A percentile compares a stretch with the other conserved stretches of the same genome.
Evolutionary conservation across 2,329 filamentous ascomycete genomes (phyloP).

Genomic region (Hysterium pulicare): DNA sequence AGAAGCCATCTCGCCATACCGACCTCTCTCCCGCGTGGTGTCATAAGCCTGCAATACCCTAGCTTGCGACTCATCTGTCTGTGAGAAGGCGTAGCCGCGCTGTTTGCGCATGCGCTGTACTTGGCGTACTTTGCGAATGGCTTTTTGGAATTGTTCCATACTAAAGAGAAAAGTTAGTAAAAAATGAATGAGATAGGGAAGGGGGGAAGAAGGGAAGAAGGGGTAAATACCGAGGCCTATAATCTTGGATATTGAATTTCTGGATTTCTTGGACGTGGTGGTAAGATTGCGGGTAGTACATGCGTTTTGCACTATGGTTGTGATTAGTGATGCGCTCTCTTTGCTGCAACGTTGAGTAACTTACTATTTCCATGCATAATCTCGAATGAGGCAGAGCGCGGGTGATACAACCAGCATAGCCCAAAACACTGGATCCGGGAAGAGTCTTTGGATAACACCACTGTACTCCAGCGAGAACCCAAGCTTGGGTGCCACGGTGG

Average conservation of each 20-base stretch:
- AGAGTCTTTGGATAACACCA: constrained; percentile 77
- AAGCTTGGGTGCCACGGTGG: constrained; percentile 76
- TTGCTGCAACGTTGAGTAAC: constrained; percentile 15
- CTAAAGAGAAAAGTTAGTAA: constrained; percentile 43
- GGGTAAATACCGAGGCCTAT: constrained; percentile 77
- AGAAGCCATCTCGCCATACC: constrained; percentile 92
- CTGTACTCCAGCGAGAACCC: constrained; percentile 79
- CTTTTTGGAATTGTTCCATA: constrained; percentile 99
- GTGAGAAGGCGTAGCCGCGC: constrained; percentile 95
- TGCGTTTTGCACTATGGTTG: constrained; percentile 65
- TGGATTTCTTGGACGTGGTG: constrained; percentile 99
- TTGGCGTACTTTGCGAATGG: constrained; percentile 95
- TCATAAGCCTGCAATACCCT: constrained; percentile 96
- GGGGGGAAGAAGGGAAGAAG: no score
- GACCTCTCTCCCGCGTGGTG: constrained; percentile 84
- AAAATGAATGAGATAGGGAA: neutral
- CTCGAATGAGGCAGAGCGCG: constrained; percentile 75
- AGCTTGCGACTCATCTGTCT: constrained; percentile 94
- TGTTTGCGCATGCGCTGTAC: constrained; percentile 99
- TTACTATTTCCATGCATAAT: constrained; percentile 93
- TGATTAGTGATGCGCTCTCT: constrained; percentile 10
- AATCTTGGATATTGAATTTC: constrained; percentile 99
- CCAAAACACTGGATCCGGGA: constrained; percentile 83
- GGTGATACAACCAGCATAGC: constrained; percentile 80
- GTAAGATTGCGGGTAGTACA: constrained; percentile 94